Conservation (phyloP, 139 green algal genomes). For the Desmodesmus armatus region DNA sequence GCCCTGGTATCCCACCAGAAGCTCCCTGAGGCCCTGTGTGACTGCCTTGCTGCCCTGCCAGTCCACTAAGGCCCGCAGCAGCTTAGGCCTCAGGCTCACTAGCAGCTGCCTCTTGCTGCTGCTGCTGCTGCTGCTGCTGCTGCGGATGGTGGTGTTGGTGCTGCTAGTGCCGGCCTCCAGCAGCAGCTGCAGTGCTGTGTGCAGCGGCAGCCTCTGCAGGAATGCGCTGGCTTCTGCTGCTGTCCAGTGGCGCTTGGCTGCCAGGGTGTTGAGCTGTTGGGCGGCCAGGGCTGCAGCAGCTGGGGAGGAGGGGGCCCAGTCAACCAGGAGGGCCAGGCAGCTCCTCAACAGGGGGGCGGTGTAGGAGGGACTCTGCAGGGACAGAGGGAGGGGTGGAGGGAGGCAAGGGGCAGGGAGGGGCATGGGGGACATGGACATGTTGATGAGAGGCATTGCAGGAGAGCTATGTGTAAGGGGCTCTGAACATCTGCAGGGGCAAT, state of each 20-base stretch:
- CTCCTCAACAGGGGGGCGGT: slow-evolving; percentile 6
- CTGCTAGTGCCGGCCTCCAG: neutral
- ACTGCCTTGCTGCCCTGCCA: slow-evolving; percentile 12
- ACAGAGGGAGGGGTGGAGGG: neutral
- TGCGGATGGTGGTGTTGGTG: slow-evolving; percentile 11
- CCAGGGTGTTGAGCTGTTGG: neutral
- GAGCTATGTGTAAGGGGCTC: no score
- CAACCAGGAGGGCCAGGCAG: neutral
- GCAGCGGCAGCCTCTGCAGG: neutral
- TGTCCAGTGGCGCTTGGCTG: neutral
- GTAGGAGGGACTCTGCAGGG: neutral
- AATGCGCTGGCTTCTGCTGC: slow-evolving; percentile 7
- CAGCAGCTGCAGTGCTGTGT: slow-evolving; percentile 31
- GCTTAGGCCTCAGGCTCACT: no score
- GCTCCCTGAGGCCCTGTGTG: neutral
- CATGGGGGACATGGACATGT: neutral
- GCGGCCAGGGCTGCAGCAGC: slow-evolving; percentile 26
- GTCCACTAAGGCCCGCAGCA: slow-evolving; percentile 1
- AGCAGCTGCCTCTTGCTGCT: neutral
- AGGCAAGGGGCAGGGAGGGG: neutral
- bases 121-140: neutral
- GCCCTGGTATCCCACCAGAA: slow-evolving; percentile 7
- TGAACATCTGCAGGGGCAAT: no score
- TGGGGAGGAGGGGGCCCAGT: slow-evolving; percentile 20
- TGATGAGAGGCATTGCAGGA: neutral